Conservation (phyloP, 2,329 filamentous ascomycete species). For the Penicillium sp. region DNA sequence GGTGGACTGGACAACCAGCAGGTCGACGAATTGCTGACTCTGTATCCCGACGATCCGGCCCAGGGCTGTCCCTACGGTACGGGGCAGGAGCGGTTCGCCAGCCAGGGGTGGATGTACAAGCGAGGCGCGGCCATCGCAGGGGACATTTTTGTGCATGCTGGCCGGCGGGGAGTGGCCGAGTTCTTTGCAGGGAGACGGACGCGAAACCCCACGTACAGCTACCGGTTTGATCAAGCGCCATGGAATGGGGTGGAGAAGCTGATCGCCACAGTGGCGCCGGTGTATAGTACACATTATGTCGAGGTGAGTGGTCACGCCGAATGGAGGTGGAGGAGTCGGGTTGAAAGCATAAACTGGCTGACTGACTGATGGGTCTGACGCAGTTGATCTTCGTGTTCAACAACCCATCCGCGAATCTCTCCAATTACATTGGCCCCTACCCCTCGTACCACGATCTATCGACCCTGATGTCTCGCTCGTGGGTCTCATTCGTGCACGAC, state of each 20-base stretch:
- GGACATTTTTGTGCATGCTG: background rate
- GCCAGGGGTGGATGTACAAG: background rate
- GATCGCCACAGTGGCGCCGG: background rate
- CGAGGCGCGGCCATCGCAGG: background rate
- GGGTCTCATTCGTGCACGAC: background rate
- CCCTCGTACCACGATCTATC: background rate
- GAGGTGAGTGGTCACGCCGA: background rate
- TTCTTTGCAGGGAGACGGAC: background rate
- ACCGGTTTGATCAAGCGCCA: background rate
- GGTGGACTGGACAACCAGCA: background rate
- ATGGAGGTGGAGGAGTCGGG: background rate
- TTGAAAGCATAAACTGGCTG: too few relatives aligned
- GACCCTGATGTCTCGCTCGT: background rate
- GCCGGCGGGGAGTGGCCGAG: background rate
- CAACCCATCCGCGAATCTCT: background rate
- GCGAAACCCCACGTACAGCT: background rate
- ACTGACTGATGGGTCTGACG: too few relatives aligned
- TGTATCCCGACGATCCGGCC: background rate
- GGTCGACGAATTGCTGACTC: background rate
- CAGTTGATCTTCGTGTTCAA: background rate
- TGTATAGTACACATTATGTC: background rate
- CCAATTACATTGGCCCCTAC: background rate
- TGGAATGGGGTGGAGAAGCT: background rate
- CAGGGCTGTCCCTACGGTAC: background rate
- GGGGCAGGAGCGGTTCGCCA: background rate